phyloP scores from a whole-genome alignment of 176 grass and related monocot genomes.

The Avena atlantica region DNA sequence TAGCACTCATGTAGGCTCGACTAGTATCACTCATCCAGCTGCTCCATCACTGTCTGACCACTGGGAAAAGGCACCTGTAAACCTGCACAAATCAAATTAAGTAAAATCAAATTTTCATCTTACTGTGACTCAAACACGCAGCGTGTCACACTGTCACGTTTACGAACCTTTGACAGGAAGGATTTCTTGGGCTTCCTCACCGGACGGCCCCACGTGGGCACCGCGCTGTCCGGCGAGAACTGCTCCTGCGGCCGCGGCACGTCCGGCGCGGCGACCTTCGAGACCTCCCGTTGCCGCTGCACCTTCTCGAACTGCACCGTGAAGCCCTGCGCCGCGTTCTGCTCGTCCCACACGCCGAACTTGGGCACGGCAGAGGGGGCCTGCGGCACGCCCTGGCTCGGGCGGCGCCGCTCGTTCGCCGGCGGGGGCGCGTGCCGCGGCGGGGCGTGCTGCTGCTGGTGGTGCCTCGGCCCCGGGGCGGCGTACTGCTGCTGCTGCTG shows the following conservation, averaged over 20 bases:
- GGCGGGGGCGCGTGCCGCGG: not conserved
- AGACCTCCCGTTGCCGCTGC: slow-evolving; percentile 66
- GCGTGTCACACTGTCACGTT: not conserved
- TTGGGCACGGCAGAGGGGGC: slow-evolving; percentile 54
- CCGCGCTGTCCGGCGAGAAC: slow-evolving; percentile 18
- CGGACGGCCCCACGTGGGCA: not conserved
- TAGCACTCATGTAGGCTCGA: not conserved
- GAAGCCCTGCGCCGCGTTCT: slow-evolving; percentile 66
- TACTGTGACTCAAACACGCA: not conserved
- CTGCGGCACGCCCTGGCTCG: slow-evolving; percentile 10
- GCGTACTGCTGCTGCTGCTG: slow-evolving; percentile 18
- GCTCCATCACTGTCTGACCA: slow-evolving; percentile 50
- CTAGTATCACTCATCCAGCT: not conserved
- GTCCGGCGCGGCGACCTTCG: slow-evolving; percentile 39
- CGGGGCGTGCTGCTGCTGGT: slow-evolving; percentile 16
- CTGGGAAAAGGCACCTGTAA: slow-evolving; percentile 56
- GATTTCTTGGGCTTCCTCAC: slow-evolving; percentile 42
- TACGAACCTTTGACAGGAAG: slow-evolving; percentile 55
- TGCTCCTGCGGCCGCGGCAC: not conserved
- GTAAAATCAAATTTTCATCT: not conserved
- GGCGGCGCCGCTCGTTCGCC: not conserved
- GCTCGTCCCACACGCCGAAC: slow-evolving; percentile 81
- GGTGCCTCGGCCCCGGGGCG: not conserved
- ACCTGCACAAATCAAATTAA: slow-evolving; percentile 6
- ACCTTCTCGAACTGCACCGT: slow-evolving; percentile 90